Percentiles rank a stretch among this genome's conserved stretches.
Evolutionary conservation across 2,329 filamentous ascomycete genomes (phyloP).

Genomic region (Colletotrichum kahawae): DNA sequence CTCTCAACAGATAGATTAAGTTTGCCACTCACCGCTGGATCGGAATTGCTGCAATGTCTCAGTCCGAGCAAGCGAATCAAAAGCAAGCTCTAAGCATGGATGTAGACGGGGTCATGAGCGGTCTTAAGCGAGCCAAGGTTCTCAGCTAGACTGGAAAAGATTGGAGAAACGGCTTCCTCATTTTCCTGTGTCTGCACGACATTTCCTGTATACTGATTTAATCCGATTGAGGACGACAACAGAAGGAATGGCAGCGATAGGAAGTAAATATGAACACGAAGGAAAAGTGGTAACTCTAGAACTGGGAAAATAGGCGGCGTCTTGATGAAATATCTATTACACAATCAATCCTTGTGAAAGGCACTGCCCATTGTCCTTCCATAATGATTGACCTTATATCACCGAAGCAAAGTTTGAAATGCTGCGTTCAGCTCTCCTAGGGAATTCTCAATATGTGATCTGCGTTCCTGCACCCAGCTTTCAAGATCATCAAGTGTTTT

Average conservation of each 20-base stretch:
- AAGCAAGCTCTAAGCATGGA: background rate
- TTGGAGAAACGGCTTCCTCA: background rate
- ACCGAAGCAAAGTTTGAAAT: background rate
- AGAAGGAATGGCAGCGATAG: background rate
- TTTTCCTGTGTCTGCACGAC: rapidly evolving
- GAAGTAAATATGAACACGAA: background rate
- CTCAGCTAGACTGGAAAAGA: background rate
- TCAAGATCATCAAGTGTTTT: background rate
- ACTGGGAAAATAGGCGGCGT: background rate
- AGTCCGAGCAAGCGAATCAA: background rate
- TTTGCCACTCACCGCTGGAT: background rate
- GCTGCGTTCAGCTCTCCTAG: background rate
- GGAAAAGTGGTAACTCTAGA: background rate
- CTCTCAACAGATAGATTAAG: background rate
- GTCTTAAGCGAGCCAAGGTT: background rate
- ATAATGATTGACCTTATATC: background rate
- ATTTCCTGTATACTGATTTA: rapidly evolving
- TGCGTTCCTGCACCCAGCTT: background rate
- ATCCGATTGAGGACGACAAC: background rate
- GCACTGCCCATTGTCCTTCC: background rate
- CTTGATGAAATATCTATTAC: background rate
- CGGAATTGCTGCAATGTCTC: background rate
- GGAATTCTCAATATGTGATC: background rate
- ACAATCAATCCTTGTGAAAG: background rate
- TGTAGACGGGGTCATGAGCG: background rate